Evolutionary conservation across 805 yeast genomes (phyloP), one percentile per base, ranked within the genome.

Genomic region (Maudiozyma bulderi): DNA sequence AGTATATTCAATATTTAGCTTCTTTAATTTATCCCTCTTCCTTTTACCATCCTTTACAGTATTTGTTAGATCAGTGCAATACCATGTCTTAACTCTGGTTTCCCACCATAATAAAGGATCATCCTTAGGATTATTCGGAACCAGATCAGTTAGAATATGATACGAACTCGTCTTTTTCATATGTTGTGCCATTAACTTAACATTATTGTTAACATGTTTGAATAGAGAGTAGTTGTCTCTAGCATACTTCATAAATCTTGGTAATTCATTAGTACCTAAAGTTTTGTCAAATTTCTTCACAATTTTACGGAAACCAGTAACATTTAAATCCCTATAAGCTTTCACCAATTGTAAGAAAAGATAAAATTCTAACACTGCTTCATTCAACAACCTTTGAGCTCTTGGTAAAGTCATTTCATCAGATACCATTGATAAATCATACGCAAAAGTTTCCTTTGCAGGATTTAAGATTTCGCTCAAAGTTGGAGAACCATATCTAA

Each of bases 271-370:
- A 1, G 66, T 60, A 32, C 55, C 49, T 44, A 62, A 57, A 4
- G 59, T 55, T 59, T 93, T 93, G 66, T 93, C 99, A 62, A 80
- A 90, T 64, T 93, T 93, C 61, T 93, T 93, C 50, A 88, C 73
- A 58, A 93, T 81, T 59, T 93, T 93, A 47, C 96, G 76, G 58
- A 90, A 80, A 0, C 95, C 99, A 0, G 95, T 89, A 32, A 89
- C 74, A 66, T 93, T 93, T 56, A 90, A 66, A 44, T 82, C 72
- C 54, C 86, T 74, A 64, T 81, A 93, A 14, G 64, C 59, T 45
- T 63, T 65, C 30, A 64, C 57, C 49, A 65, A 50, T 51, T 64
- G 68, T 42, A 64, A 47, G 46, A 52, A 63, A 28, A 61, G 54
- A 47, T 63, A 65, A 48, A 52, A 64, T 34, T 64, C 67, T 13